A percentile compares a stretch with the other conserved stretches of the same genome.
These are phyloP conservation scores for Arachnomyces sp. DNA, from an alignment of 2,329 filamentous ascomycete genomes.

Conservation along the genomic window DNA sequence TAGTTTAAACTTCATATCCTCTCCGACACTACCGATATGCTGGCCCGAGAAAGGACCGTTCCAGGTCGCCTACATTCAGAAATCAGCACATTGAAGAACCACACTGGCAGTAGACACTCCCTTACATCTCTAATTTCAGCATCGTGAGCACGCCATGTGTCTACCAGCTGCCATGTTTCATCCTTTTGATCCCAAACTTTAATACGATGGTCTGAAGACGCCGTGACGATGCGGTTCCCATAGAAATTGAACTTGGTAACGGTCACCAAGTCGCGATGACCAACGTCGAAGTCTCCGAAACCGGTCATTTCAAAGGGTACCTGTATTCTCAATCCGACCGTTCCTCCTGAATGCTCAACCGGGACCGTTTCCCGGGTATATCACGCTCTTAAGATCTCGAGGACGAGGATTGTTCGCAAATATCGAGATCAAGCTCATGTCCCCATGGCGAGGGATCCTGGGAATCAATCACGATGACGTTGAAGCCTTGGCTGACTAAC, in stretches of 20 bases:
- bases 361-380: neutral
- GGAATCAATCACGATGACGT: neutral
- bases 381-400: neutral
- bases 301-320: conserved; percentile 24
- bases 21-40: conserved; percentile 77
- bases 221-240: conserved; percentile 83
- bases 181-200: conserved; percentile 79
- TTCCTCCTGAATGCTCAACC: neutral
- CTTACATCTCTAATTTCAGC: conserved; percentile 80
- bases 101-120: conserved; percentile 13
- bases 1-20: conserved; percentile 82
- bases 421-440: neutral
- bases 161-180: conserved; percentile 68
- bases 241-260: conserved; percentile 87
- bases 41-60: conserved; percentile 84
- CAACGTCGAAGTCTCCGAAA: conserved; percentile 38
- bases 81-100: conserved; percentile 12
- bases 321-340: neutral
- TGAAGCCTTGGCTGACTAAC: neutral
- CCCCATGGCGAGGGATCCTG: neutral
- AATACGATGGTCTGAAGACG: conserved; percentile 85
- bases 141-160: conserved; percentile 85
- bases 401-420: neutral
- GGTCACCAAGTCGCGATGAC: conserved; percentile 61
- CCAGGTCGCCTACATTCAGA: conserved; percentile 67